A percentile compares a stretch with the other conserved stretches of the same genome.
These are phyloP conservation scores for Ophiostoma himal-ulmi DNA, from an alignment of 2,329 filamentous ascomycete genomes.

Conservation along the genomic window DNA sequence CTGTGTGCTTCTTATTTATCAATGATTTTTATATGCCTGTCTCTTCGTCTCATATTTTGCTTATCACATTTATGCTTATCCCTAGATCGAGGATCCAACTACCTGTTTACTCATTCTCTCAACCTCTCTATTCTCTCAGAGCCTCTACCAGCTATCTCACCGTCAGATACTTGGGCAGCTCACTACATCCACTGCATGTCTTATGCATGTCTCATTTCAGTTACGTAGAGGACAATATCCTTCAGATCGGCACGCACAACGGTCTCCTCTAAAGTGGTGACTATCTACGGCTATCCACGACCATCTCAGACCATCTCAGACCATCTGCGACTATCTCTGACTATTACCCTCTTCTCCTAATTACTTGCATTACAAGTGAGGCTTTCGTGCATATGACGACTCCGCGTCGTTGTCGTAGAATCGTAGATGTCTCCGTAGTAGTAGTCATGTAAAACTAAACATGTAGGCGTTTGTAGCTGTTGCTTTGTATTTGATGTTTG, in stretches of 20 bases:
- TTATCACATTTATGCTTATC: too few species aligned
- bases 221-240: not conserved
- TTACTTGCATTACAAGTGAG: not conserved
- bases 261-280: not conserved
- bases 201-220: not conserved
- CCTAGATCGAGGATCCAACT: not conserved
- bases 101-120: not conserved
- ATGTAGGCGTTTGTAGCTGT: too few species aligned
- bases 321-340: not conserved
- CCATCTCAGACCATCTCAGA: too few species aligned
- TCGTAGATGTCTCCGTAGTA: not conserved
- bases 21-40: not conserved
- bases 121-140: not conserved
- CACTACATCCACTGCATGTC: slow-evolving; percentile 1
- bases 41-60: not conserved
- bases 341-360: not conserved
- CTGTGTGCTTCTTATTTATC: not conserved
- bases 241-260: not conserved
- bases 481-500: too few species aligned
- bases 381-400: not conserved
- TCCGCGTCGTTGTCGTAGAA: not conserved
- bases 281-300: not conserved
- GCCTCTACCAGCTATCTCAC: not conserved
- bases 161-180: not conserved
- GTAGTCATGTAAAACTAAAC: too few species aligned